A percentile compares a stretch with the other conserved stretches of the same genome.
Evolutionary conservation across 2,329 filamentous ascomycete genomes (phyloP).

Genomic region (Cladophialophora exuberans): DNA sequence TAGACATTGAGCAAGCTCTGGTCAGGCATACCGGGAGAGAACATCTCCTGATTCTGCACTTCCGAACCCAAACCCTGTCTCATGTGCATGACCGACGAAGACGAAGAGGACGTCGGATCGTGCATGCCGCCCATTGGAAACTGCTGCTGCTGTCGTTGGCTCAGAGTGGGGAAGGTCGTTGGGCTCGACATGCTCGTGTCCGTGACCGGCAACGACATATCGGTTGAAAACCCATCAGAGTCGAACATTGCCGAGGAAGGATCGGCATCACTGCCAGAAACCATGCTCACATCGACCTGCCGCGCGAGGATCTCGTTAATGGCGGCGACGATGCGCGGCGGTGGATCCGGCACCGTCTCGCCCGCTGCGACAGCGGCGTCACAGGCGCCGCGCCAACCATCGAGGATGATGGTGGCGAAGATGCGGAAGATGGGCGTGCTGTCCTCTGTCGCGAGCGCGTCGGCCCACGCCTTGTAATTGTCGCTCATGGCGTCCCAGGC

Average conservation of each 20-base stretch:
- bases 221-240: too few species aligned
- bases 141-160: too few species aligned
- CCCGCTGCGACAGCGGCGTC: slow-evolving; percentile 29
- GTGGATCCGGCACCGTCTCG: slow-evolving; percentile 14
- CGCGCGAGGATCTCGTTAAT: slow-evolving; percentile 35
- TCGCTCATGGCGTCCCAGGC: slow-evolving; percentile 53
- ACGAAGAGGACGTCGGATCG: too few species aligned
- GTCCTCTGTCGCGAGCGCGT: not conserved
- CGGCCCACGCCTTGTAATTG: slow-evolving; percentile 46
- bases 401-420: slow-evolving; percentile 45
- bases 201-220: too few species aligned
- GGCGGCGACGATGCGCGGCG: slow-evolving; percentile 38
- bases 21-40: too few species aligned
- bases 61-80: too few species aligned
- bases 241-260: not conserved
- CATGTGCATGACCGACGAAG: too few species aligned
- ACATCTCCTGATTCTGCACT: too few species aligned
- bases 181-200: too few species aligned
- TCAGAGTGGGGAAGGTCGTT: too few species aligned
- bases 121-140: too few species aligned
- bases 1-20: not conserved
- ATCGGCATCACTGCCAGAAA: slow-evolving; percentile 22
- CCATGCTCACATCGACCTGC: slow-evolving; percentile 5
- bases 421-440: slow-evolving; percentile 35
- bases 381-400: slow-evolving; percentile 46